Evolutionary conservation across 2,329 filamentous ascomycete genomes (phyloP).

Genomic region (Aspergillus vadensis): DNA sequence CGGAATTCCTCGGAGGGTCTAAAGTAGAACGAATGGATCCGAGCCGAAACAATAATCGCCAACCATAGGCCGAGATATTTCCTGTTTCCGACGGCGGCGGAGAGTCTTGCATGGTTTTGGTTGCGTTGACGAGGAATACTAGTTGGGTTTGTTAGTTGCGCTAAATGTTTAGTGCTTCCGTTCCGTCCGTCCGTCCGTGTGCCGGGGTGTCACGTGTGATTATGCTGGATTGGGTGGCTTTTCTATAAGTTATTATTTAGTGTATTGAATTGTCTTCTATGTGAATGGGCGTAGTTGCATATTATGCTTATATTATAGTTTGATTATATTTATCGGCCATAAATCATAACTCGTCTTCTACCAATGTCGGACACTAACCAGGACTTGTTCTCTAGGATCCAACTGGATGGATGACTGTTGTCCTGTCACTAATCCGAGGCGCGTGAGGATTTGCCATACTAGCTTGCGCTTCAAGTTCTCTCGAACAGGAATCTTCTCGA

Average conservation of each 20-base stretch:
- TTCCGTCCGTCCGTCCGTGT: background rate
- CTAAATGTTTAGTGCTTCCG: background rate
- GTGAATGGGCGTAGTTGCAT: background rate
- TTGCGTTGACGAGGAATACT: background rate
- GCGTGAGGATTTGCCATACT: slow-evolving; percentile 56
- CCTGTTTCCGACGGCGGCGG: background rate
- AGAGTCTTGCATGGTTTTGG: background rate
- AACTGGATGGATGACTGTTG: slow-evolving; percentile 31
- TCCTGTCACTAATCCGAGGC: slow-evolving; percentile 67
- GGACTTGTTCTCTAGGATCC: slow-evolving; percentile 40
- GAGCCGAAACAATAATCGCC: background rate
- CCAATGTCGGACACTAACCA: slow-evolving; percentile 72
- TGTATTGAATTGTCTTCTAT: background rate
- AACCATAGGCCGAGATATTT: background rate
- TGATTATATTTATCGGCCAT: background rate
- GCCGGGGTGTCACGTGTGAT: background rate
- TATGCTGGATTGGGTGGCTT: background rate
- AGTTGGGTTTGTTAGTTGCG: background rate
- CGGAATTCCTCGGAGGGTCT: slow-evolving; percentile 23
- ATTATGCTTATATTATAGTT: background rate
- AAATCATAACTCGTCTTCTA: slow-evolving; percentile 36
- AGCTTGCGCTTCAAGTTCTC: slow-evolving; percentile 82
- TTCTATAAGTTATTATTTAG: too few relatives aligned
- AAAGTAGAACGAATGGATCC: background rate
- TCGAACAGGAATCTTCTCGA: slow-evolving; percentile 83